Evolutionary conservation across 176 grass and related monocot species (phyloP).

Genomic region (Neostapfia colusana): DNA sequence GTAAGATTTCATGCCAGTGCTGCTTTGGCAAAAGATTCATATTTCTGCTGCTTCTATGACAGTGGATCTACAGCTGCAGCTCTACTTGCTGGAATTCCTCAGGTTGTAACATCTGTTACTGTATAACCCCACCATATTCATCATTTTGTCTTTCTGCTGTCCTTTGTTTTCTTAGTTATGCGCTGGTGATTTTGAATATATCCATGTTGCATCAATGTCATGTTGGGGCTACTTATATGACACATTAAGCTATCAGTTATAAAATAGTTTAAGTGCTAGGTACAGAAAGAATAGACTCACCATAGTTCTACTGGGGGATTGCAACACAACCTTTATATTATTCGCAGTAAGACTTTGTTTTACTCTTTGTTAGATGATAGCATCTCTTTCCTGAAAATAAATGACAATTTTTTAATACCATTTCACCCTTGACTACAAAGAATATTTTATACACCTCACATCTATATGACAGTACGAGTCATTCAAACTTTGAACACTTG

Average conservation of each 20-base stretch:
- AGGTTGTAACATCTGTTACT: constrained; percentile 41
- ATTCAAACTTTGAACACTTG: not conserved
- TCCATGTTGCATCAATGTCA: not conserved
- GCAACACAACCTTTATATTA: not conserved
- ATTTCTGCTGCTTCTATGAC: constrained; percentile 29
- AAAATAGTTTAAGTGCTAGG: not conserved
- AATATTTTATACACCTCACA: not conserved
- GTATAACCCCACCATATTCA: constrained; percentile 11
- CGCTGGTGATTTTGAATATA: not conserved
- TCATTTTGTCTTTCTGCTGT: not conserved
- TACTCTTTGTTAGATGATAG: not conserved
- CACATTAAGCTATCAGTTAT: not conserved
- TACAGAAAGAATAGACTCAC: not conserved
- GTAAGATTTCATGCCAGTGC: not conserved
- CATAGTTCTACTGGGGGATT: not conserved
- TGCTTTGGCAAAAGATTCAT: constrained; percentile 14
- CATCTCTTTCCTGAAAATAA: constrained; percentile 16
- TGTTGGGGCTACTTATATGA: not conserved
- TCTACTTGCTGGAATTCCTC: constrained; percentile 70
- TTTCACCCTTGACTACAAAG: not conserved
- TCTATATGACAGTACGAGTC: not conserved
- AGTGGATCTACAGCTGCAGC: constrained; percentile 87
- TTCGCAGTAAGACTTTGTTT: not conserved
- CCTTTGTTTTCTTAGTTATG: not conserved
- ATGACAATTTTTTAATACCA: not conserved